A percentile compares a stretch with the other conserved stretches of the same genome.
phyloP scores from a whole-genome alignment of 352 stramenopile genomes.

The Pilasporangium apinafurcum region DNA sequence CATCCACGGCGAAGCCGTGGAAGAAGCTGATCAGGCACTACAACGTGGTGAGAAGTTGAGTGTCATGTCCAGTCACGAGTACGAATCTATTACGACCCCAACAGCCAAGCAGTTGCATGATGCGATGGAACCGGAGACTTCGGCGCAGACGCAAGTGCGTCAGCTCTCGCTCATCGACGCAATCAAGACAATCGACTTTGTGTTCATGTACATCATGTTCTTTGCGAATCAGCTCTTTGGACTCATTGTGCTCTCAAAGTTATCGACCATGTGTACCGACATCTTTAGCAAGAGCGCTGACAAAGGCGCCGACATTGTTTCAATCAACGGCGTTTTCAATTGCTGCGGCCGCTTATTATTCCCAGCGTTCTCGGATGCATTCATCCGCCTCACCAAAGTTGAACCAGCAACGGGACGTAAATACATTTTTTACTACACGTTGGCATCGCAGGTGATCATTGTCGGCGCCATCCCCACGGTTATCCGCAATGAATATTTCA shows the following conservation, averaged over 20 bases:
- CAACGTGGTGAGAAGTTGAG: slow-evolving; percentile 30
- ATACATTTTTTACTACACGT: slow-evolving; percentile 52
- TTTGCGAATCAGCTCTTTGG: slow-evolving; percentile 58
- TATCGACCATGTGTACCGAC: slow-evolving; percentile 44
- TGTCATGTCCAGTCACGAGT: slow-evolving; percentile 35
- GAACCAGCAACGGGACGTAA: slow-evolving; percentile 50
- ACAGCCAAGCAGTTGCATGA: slow-evolving; percentile 24
- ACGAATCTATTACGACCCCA: slow-evolving; percentile 33
- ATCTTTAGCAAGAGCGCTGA: slow-evolving; percentile 37
- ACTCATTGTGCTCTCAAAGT: slow-evolving; percentile 55
- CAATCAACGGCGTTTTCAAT: slow-evolving; percentile 58
- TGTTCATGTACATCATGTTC: slow-evolving; percentile 68
- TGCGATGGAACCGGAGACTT: slow-evolving; percentile 12
- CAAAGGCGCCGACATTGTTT: slow-evolving; percentile 39
- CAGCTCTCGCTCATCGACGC: slow-evolving; percentile 42
- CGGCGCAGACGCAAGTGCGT: slow-evolving; percentile 34
- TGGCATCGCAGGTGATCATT: slow-evolving; percentile 54
- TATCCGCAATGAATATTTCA: slow-evolving; percentile 51
- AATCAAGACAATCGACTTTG: slow-evolving; percentile 47
- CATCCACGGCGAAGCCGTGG: slow-evolving; percentile 48
- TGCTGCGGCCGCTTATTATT: slow-evolving; percentile 42
- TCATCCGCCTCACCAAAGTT: slow-evolving; percentile 30
- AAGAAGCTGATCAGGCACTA: slow-evolving; percentile 22
- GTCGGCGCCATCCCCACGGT: slow-evolving; percentile 53
- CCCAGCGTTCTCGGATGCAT: slow-evolving; percentile 33